Evolutionary conservation across 768 basidiomycete genomes (phyloP), one percentile per base, ranked within the genome.

Genomic region (Boletales sp.): DNA sequence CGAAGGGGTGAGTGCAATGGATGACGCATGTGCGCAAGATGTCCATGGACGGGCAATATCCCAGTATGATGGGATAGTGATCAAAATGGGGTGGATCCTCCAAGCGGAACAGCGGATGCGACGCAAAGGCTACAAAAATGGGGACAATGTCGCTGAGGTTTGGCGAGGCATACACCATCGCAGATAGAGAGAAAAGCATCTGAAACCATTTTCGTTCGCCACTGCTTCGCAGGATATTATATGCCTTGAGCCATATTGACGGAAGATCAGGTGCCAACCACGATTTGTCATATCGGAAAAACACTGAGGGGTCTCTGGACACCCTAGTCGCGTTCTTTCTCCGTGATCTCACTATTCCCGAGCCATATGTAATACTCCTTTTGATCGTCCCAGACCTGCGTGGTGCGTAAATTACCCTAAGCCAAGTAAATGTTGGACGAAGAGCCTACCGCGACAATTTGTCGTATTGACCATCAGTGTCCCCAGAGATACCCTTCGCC

Each of bases 41-140:
- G 28, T 8, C 12, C 8, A 14, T 11, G 3, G n/a, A 17, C 2
- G 8, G 17, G 3, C 33, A 9, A 10, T 9, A 33, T 33, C 10
- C 15, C 4, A 32, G 17, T 43, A 10, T n/a, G 8, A n/a, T 18
- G 19, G 38, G 38, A 39, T 39, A 39, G 18, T 12, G 13, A 12
- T 19, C 38, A 3, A 14, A 45, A n/a, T 30, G 25, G 2, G 36
- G 62, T 18, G 62, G 63, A 25, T 45, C 1, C 30, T 49, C 46
- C 0, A 11, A 1, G 4, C 41, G 17, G 42, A 61, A 51, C 4
- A 40, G 46, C n/a, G 53, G 21, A 11, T 55, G 28, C 5, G 59
- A 36, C 1, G 58, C 55, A 44, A 72, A 69, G 0, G 73, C 63
- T 11, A 74, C 25, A 2, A 74, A 40, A 1, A 62, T 58, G 0